Evolutionary conservation across 164 flowering plant genomes (phyloP).

Genomic region (Malania oleifera): DNA sequence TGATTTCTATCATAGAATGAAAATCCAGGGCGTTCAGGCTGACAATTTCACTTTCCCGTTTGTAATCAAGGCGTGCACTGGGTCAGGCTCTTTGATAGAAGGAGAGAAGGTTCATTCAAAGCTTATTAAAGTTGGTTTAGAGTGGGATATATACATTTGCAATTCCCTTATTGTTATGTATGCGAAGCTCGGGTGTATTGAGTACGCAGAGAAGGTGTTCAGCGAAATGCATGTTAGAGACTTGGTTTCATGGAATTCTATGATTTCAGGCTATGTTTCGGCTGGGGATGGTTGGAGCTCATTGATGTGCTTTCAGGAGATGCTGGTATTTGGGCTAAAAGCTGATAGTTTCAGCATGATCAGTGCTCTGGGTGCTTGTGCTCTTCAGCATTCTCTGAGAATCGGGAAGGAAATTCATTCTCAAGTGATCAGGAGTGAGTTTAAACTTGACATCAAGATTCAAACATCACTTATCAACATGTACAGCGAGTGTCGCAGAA

Average conservation of each 20-base stretch:
- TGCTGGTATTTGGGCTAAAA: constrained; percentile 30
- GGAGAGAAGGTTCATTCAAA: constrained; percentile 44
- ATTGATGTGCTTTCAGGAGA: constrained; percentile 31
- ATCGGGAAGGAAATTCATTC: constrained; percentile 45
- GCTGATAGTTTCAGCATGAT: constrained; percentile 43
- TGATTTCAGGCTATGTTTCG: constrained; percentile 50
- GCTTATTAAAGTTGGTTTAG: constrained; percentile 45
- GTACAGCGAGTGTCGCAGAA: constrained; percentile 52
- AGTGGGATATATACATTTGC: constrained; percentile 40
- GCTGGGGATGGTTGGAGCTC: constrained; percentile 42
- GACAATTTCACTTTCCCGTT: constrained; percentile 57
- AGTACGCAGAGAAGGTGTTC: constrained; percentile 46
- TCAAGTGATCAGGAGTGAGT: constrained; percentile 22
- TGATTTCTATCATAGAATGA: constrained; percentile 31
- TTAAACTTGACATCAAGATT: constrained; percentile 35
- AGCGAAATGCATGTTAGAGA: constrained; percentile 49
- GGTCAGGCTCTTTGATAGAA: constrained; percentile 20
- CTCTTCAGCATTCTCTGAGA: constrained; percentile 18
- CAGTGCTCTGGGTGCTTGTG: constrained; percentile 45
- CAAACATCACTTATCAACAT: constrained; percentile 58
- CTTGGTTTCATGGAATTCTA: constrained; percentile 72
- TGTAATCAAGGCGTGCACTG: constrained; percentile 55
- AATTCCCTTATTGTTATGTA: constrained; percentile 60
- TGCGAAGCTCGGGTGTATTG: constrained; percentile 44
- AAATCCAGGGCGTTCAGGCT: constrained; percentile 20